phyloP scores from a whole-genome alignment of 73 alveolate species.

The Paramecium sonneborni region DNA sequence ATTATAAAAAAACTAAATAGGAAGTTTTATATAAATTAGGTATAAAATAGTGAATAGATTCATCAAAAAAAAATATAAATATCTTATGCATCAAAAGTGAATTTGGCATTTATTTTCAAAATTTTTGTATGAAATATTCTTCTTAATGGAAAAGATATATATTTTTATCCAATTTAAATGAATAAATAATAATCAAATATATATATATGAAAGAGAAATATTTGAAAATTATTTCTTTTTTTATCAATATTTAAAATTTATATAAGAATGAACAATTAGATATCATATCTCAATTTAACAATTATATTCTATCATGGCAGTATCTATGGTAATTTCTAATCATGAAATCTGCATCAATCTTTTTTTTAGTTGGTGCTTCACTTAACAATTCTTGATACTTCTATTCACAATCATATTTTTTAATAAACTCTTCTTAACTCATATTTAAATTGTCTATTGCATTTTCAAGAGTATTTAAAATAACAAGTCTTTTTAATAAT shows the following conservation, averaged over 20 bases:
- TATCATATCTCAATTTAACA: neutral
- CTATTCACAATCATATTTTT: neutral
- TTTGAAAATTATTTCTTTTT: too few species aligned
- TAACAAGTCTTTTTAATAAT: neutral
- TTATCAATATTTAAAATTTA: too few species aligned
- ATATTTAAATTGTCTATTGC: neutral
- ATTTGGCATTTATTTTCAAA: neutral
- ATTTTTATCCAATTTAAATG: neutral
- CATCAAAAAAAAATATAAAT: too few species aligned
- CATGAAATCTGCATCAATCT: neutral
- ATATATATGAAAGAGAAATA: too few species aligned
- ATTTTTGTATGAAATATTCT: neutral
- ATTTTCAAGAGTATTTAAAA: neutral
- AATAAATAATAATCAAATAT: neutral
- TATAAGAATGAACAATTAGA: neutral
- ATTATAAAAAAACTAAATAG: neutral
- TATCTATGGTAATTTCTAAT: neutral
- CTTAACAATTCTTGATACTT: neutral
- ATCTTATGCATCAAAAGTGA: neutral
- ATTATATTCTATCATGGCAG: constrained; percentile 1
- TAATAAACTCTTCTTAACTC: neutral
- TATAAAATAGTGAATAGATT: too few species aligned
- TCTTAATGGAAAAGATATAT: neutral
- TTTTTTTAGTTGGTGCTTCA: neutral
- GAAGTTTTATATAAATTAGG: too few species aligned